Percentiles rank a stretch among this genome's conserved stretches.
phyloP scores from a whole-genome alignment of 2,329 filamentous ascomycete species.

The Curvularia lunata region DNA sequence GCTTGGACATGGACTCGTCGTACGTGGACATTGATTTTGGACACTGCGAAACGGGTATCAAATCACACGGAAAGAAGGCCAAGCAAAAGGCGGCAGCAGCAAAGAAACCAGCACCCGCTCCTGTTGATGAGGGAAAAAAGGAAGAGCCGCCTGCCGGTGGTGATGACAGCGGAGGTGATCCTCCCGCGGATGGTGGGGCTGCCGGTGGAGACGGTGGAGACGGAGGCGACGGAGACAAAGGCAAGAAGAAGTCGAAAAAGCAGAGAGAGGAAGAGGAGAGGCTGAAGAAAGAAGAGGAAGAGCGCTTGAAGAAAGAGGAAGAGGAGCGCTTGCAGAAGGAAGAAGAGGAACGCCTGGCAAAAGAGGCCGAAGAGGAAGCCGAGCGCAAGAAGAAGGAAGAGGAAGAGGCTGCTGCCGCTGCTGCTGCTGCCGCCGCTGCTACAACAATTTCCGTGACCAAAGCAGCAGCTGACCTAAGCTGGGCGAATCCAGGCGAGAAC shows the following conservation, averaged over 20 bases:
- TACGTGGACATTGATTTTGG: slow-evolving; percentile 63
- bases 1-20: slow-evolving; percentile 41
- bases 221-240: slow-evolving; percentile 40
- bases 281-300: slow-evolving; percentile 49
- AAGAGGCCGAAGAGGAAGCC: slow-evolving; percentile 49
- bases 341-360: slow-evolving; percentile 44
- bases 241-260: slow-evolving; percentile 52
- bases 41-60: slow-evolving; percentile 59
- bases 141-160: slow-evolving; percentile 50
- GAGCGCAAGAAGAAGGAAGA: slow-evolving; percentile 46
- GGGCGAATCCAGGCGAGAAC: slow-evolving; percentile 35
- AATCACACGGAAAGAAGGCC: slow-evolving; percentile 62
- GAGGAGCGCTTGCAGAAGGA: slow-evolving; percentile 45
- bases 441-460: slow-evolving; percentile 36
- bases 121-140: slow-evolving; percentile 57
- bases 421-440: slow-evolving; percentile 37
- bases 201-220: slow-evolving; percentile 45
- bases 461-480: slow-evolving; percentile 35
- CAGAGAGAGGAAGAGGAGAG: slow-evolving; percentile 47
- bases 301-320: slow-evolving; percentile 43
- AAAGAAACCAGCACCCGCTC: slow-evolving; percentile 38
- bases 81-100: slow-evolving; percentile 48
- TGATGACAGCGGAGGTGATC: slow-evolving; percentile 44
- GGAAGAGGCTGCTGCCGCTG: slow-evolving; percentile 44
- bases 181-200: slow-evolving; percentile 46